These are phyloP conservation scores for Flaveria ramosissima DNA, from an alignment of 129 eudicot genomes.

Conservation along the genomic window DNA sequence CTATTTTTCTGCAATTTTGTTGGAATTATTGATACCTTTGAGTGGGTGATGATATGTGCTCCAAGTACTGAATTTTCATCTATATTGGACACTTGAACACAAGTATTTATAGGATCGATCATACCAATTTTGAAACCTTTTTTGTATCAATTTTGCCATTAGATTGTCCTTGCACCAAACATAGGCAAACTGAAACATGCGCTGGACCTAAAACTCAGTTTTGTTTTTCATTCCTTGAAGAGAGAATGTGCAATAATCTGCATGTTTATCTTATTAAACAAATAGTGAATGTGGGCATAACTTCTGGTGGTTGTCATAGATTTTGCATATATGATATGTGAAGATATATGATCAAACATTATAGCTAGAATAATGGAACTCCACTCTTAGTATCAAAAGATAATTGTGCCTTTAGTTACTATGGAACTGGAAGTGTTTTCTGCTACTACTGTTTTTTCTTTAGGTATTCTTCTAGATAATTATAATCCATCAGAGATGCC, in stretches of 20 bases:
- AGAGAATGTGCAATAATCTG: not conserved
- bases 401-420: not conserved
- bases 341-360: constrained; percentile 14
- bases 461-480: not conserved
- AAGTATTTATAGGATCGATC: not conserved
- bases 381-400: not conserved
- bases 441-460: not conserved
- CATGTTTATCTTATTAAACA: not conserved
- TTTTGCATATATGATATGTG: not conserved
- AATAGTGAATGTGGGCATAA: not conserved
- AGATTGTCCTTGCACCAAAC: not conserved
- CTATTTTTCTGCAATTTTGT: not conserved
- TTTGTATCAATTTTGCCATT: not conserved
- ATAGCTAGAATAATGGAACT: constrained; percentile 2
- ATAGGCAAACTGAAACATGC: not conserved
- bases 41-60: not conserved
- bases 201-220: not conserved
- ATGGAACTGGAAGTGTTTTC: not conserved
- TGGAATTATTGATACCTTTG: not conserved
- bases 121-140: not conserved
- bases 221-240: not conserved
- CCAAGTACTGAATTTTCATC: not conserved
- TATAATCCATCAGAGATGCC: not conserved
- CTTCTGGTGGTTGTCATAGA: not conserved
- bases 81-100: not conserved